Evolutionary conservation across 2,329 filamentous ascomycete genomes (phyloP).

Genomic region (Calonectria crousiana): DNA sequence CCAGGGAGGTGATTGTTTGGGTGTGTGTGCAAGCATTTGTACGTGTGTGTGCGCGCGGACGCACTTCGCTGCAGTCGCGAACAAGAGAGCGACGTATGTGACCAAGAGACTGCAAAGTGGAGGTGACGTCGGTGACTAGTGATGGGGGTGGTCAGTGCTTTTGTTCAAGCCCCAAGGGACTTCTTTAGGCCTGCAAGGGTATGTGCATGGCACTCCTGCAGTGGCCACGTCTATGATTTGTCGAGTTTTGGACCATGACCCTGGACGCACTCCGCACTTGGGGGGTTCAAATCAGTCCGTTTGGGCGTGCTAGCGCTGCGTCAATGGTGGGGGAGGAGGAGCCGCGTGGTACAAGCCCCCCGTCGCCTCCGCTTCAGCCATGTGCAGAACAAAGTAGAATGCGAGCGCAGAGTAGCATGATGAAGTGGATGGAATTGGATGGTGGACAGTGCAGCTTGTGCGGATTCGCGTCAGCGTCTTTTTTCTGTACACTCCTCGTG

Average conservation of each 20-base stretch:
- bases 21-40: not conserved
- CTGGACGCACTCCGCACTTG: constrained; percentile 20
- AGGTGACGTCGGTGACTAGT: constrained; percentile 40
- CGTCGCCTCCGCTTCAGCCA: constrained; percentile 8
- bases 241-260: not conserved
- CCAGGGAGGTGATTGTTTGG: not conserved
- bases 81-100: not conserved
- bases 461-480: not conserved
- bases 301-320: constrained; percentile 6
- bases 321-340: constrained; percentile 4
- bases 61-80: constrained; percentile 12
- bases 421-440: not conserved
- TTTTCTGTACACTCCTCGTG: not conserved
- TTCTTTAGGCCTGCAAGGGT: not conserved
- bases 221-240: constrained; percentile 16
- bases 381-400: not conserved
- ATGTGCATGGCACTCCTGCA: not conserved
- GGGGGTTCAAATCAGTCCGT: not conserved
- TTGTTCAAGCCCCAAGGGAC: not conserved
- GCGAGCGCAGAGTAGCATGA: not conserved
- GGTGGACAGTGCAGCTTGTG: not conserved
- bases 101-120: not conserved
- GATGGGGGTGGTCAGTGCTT: constrained; percentile 15
- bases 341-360: constrained; percentile 7
- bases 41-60: not conserved